Percentiles rank a stretch among this genome's conserved stretches.
Evolutionary conservation across 208 protist species (phyloP).

Genomic region (Crithidia acanthocephali): DNA sequence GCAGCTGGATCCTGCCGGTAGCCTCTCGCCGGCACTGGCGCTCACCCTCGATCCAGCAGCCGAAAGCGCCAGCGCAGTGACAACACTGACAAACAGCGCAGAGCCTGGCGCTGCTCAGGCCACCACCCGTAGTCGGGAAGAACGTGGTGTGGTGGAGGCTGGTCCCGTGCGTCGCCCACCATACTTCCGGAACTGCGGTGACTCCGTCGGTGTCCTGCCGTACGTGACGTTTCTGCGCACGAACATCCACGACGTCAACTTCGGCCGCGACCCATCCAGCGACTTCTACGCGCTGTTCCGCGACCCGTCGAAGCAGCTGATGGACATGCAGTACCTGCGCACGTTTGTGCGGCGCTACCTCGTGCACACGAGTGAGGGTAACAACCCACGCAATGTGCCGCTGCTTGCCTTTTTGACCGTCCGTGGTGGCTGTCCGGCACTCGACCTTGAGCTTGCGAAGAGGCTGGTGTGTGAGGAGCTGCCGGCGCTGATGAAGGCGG

Average conservation of each 20-base stretch:
- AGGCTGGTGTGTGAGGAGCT: slow-evolving; percentile 68
- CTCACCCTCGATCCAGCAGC: background rate
- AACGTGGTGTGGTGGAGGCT: too few species aligned
- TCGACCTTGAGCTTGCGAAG: slow-evolving; percentile 63
- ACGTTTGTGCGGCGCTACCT: slow-evolving; percentile 85
- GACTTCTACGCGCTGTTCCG: slow-evolving; percentile 70
- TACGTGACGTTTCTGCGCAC: slow-evolving; percentile 74
- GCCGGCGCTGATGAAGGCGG: slow-evolving; percentile 53
- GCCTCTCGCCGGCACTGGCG: slow-evolving; percentile 10
- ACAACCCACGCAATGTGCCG: slow-evolving; percentile 66
- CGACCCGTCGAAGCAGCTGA: slow-evolving; percentile 39
- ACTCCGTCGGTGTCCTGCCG: slow-evolving; percentile 54
- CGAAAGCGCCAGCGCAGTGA: background rate
- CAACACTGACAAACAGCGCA: background rate
- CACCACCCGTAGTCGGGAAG: background rate
- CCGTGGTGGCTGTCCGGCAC: slow-evolving; percentile 46
- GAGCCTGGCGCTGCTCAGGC: background rate
- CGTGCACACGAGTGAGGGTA: slow-evolving; percentile 74
- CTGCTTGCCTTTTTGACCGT: slow-evolving; percentile 61
- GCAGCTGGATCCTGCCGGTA: slow-evolving; percentile 7
- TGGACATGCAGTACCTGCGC: slow-evolving; percentile 83
- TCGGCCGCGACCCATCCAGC: slow-evolving; percentile 57
- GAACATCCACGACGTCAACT: slow-evolving; percentile 69
- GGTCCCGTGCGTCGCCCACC: too few species aligned
- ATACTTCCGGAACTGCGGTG: background rate